Conservation (phyloP, 768 basidiomycete species). For the Rhizopogon rudus region DNA sequence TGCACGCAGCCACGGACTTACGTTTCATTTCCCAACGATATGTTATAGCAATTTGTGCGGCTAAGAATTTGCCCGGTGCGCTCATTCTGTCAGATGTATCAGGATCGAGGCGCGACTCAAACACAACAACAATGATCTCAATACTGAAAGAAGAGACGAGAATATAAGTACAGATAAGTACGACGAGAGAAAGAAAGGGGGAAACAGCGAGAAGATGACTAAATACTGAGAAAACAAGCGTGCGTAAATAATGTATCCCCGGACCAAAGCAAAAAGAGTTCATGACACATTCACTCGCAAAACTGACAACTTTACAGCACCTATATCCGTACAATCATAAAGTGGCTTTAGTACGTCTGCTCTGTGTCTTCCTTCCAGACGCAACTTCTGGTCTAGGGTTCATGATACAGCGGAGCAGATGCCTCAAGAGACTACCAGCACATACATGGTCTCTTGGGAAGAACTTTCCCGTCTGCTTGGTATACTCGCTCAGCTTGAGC, state of each 20-base stretch:
- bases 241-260: too few species aligned
- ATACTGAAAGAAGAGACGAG: too few species aligned
- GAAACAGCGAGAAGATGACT: too few species aligned
- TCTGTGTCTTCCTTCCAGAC: not conserved
- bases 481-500: constrained; percentile 18
- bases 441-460: constrained; percentile 24
- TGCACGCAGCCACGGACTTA: too few species aligned
- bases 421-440: constrained; percentile 24
- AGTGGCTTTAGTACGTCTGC: not conserved
- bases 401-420: constrained; percentile 21
- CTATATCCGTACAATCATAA: not conserved
- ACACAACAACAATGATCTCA: too few species aligned
- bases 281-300: not conserved
- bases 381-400: not conserved
- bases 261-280: too few species aligned
- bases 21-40: too few species aligned
- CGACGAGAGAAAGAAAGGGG: too few species aligned
- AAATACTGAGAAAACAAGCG: too few species aligned
- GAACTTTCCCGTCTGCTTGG: constrained; percentile 10
- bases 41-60: too few species aligned
- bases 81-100: not conserved
- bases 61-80: not conserved
- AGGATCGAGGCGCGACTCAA: too few species aligned
- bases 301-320: not conserved
- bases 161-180: too few species aligned